Evolutionary conservation across 345 rosid genomes (phyloP), one percentile per base, ranked within the genome.

Genomic region (Acer saccharum): DNA sequence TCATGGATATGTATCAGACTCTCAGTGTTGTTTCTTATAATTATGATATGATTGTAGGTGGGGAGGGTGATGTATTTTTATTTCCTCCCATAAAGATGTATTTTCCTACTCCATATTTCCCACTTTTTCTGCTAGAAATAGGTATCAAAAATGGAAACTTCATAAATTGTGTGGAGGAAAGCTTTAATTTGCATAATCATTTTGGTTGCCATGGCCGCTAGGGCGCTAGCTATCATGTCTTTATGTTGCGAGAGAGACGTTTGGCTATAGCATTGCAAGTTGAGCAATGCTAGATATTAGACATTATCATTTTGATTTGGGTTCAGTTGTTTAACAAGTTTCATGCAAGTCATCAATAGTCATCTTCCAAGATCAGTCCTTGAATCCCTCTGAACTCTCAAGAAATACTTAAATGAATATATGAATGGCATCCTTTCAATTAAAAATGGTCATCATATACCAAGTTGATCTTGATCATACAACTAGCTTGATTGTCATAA

Each of bases 41-140:
- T 68, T 69, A 60, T 64, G 75, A 10, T 7, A 80, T 70, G 68
- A 62, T 46, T 60, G 8, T 60, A 6, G n/a, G 63, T 58, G 7
- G 61, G 39, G 16, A 75, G 72, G 69, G 54, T 64, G 76, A 27
- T 27, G 68, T 69, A 54, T 72, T 71, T 77, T 69, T 66, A 55
- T 78, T 55, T 77, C 58, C 73, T 57, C 61, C 73, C 68, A 13
- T 32, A 41, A 44, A 44, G 39, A 48, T 65, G 41, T 13, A 10
- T 55, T 39, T 52, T 1, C 57, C 1, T n/a, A 3, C 39, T 39
- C 13, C 14, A 10, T 64, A 64, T 58, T 58, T 2, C 21, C 23
- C 23, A 61, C 67, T 8, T 39, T 7, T 4, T 10, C n/a, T 72
- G 17, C 41, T 64, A 2, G 39, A 27, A 50, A n/a, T n/a, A n/a